A percentile compares a stretch with the other conserved stretches of the same genome.
Evolutionary conservation across 169 alveolate genomes (phyloP).

Genomic region (Cryptosporidium ryanae): DNA sequence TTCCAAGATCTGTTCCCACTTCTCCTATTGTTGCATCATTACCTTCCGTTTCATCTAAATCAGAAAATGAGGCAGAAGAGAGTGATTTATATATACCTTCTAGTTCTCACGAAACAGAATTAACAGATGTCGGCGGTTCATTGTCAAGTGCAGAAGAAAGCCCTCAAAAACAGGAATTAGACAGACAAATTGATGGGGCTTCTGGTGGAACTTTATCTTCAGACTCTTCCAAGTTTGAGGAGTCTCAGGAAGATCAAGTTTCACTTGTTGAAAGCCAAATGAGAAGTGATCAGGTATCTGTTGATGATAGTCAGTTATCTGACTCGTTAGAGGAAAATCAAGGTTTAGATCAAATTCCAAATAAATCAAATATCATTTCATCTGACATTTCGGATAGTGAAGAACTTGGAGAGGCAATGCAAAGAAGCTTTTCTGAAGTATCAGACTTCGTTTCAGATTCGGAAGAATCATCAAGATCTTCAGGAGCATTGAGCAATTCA

Average conservation of each 20-base stretch:
- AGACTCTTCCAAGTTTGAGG: no score
- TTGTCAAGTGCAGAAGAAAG: background rate
- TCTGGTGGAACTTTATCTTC: no score
- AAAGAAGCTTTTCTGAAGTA: constrained; percentile 2
- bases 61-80: constrained; percentile 1
- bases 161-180: background rate
- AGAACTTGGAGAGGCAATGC: background rate
- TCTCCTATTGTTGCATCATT: constrained; percentile 13
- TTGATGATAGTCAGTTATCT: no score
- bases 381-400: no score
- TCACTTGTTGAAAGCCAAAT: no score
- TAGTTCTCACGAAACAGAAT: background rate
- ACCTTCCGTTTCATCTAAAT: constrained; percentile 9
- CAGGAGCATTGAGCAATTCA: no score
- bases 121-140: background rate
- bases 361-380: no score
- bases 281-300: no score
- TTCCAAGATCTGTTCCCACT: constrained; percentile 74
- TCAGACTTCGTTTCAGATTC: constrained; percentile 52
- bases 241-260: no score
- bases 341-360: no score
- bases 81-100: background rate
- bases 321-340: no score
- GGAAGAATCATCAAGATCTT: constrained; percentile 11
- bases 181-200: background rate